Conservation (phyloP, 202 grass and related monocot genomes). For the Sporobolus alterniflorus region DNA sequence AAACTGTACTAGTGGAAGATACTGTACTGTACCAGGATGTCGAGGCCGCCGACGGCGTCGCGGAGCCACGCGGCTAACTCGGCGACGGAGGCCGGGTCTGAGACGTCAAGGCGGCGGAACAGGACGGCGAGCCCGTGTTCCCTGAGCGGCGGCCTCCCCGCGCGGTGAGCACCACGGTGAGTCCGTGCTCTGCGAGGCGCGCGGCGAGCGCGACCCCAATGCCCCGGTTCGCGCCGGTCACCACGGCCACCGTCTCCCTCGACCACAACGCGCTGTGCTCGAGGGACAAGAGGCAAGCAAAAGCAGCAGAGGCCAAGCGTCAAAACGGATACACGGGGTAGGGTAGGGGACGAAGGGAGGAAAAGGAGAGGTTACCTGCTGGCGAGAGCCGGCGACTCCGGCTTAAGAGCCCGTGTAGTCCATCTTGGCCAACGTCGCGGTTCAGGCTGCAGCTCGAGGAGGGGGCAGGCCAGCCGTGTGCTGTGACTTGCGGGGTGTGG, state of each 20-base stretch:
- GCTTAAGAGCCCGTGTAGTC: slow-evolving; percentile 26
- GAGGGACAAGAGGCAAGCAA: too few relatives aligned
- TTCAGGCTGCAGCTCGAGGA: background rate
- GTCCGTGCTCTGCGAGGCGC: slow-evolving; percentile 72
- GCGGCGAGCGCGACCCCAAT: slow-evolving; percentile 73
- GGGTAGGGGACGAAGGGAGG: background rate
- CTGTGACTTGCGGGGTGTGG: background rate
- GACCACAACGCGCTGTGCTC: slow-evolving; percentile 67
- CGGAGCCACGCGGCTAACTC: slow-evolving; percentile 72
- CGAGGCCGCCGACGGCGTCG: slow-evolving; percentile 56
- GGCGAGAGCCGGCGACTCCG: background rate
- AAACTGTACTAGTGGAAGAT: background rate
- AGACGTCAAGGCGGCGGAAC: slow-evolving; percentile 74
- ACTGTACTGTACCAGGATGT: slow-evolving; percentile 71
- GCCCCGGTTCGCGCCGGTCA: slow-evolving; percentile 89
- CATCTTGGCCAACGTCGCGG: background rate
- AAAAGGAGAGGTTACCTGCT: background rate
- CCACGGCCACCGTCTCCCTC: slow-evolving; percentile 85
- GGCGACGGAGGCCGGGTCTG: slow-evolving; percentile 60
- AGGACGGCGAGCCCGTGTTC: slow-evolving; percentile 42
- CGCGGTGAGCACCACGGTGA: slow-evolving; percentile 91
- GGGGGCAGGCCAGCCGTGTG: background rate
- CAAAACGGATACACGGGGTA: too few relatives aligned
- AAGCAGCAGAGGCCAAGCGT: too few relatives aligned
- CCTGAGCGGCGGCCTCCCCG: slow-evolving; percentile 63